Conservation (phyloP, 2,329 filamentous ascomycete species). For the Bisporella sp. region DNA sequence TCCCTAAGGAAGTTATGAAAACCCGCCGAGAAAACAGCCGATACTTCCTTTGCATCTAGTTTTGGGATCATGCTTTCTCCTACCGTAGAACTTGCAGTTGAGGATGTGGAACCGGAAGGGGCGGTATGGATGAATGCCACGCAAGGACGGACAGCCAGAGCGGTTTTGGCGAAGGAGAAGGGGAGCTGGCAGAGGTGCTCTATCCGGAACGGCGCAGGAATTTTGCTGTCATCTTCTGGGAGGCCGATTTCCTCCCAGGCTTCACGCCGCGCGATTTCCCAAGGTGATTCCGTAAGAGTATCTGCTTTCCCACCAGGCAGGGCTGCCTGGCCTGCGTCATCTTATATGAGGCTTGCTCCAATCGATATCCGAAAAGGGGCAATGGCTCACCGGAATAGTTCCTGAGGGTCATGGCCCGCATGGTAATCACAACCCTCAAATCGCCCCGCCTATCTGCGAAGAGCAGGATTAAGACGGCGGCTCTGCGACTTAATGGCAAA, state of each 20-base stretch:
- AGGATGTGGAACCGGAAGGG: slow-evolving; percentile 35
- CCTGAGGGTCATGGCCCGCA: slow-evolving; percentile 56
- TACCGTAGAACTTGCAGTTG: slow-evolving; percentile 38
- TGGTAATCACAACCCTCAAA: slow-evolving; percentile 63
- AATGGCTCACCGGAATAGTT: slow-evolving; percentile 60
- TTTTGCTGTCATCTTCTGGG: slow-evolving; percentile 58
- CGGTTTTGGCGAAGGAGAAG: slow-evolving; percentile 64
- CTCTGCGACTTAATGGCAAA: slow-evolving; percentile 59
- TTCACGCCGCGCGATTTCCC: slow-evolving; percentile 81
- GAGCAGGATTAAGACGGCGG: slow-evolving; percentile 80
- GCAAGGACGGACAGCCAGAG: slow-evolving; percentile 68
- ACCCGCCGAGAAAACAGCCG: slow-evolving; percentile 85
- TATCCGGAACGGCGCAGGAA: slow-evolving; percentile 73
- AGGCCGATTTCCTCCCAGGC: slow-evolving; percentile 92
- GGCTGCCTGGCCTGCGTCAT: slow-evolving; percentile 56
- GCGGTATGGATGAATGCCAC: slow-evolving; percentile 63
- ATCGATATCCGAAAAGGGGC: not conserved
- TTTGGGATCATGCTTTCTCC: slow-evolving; percentile 70
- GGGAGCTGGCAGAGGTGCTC: slow-evolving; percentile 86
- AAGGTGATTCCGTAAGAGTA: slow-evolving; percentile 49
- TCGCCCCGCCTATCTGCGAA: slow-evolving; percentile 81
- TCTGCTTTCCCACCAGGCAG: slow-evolving; percentile 75
- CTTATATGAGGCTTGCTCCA: slow-evolving; percentile 1
- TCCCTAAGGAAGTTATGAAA: slow-evolving; percentile 73
- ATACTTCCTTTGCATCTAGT: slow-evolving; percentile 84